Percentiles rank a stretch among this genome's conserved stretches.
Conservation (phyloP, 108 stramenopile genomes). For the Parietichytrium sp. region DNA sequence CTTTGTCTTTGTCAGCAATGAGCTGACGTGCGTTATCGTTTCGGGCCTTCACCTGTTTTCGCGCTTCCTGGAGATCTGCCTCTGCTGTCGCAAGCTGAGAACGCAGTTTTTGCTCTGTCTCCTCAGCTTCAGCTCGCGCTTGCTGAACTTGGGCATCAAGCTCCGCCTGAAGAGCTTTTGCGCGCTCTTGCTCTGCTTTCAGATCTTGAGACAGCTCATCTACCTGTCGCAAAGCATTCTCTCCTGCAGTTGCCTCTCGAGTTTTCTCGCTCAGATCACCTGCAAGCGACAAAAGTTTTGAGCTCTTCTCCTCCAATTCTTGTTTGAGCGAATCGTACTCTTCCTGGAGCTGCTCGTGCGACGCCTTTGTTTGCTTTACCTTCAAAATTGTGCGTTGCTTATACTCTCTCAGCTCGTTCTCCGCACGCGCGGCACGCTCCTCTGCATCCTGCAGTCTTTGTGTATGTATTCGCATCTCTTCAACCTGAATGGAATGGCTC, state of each 20-base stretch:
- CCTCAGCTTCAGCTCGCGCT: too few species aligned
- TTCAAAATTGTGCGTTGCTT: too few species aligned
- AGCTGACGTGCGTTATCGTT: constrained; percentile 36
- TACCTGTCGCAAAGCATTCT: too few species aligned
- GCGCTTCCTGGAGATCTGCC: neutral
- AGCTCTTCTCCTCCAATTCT: too few species aligned
- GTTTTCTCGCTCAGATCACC: too few species aligned
- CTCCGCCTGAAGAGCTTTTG: neutral
- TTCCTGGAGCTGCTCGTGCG: too few species aligned
- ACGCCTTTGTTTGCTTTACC: too few species aligned
- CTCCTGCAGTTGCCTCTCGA: too few species aligned
- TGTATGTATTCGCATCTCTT: neutral
- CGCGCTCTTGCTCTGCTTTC: neutral
- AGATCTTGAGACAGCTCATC: neutral
- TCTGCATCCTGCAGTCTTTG: neutral
- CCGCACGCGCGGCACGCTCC: neutral
- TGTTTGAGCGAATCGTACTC: too few species aligned
- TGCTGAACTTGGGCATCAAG: neutral
- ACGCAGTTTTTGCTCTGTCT: too few species aligned
- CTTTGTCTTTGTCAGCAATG: constrained; percentile 7
- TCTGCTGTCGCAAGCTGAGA: neutral
- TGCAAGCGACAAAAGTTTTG: too few species aligned
- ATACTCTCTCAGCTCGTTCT: constrained; percentile 19
- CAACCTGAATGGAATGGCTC: neutral
- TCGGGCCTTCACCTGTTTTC: constrained; percentile 10